Percentiles rank a stretch among this genome's conserved stretches.
phyloP scores from a whole-genome alignment of 139 green algal genomes.

The Haematococcus sp. region DNA sequence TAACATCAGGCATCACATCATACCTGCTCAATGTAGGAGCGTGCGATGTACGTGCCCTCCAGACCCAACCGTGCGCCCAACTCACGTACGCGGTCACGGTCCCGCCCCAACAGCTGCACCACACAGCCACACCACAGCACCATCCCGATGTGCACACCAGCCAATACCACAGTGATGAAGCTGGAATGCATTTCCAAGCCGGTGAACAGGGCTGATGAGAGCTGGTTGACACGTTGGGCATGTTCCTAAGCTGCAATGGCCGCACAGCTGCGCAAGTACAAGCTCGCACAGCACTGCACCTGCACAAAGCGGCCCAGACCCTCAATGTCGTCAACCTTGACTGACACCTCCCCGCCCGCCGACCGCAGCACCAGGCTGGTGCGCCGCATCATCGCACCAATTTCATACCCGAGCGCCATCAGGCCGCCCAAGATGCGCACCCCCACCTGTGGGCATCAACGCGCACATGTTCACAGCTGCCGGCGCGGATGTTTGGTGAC shows the following conservation, averaged over 20 bases:
- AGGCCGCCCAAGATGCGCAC: constrained; percentile 93
- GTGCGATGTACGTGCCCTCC: constrained; percentile 81
- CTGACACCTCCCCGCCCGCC: constrained; percentile 27
- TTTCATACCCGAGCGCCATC: constrained; percentile 97
- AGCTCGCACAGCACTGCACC: constrained; percentile 12
- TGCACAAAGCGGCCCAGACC: constrained; percentile 63
- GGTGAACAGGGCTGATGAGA: too few relatives aligned
- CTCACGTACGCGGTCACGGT: constrained; percentile 64
- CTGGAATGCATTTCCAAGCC: too few relatives aligned
- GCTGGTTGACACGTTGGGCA: too few relatives aligned
- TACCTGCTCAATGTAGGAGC: constrained; percentile 93
- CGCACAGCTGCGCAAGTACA: too few relatives aligned
- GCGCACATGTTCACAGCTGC: neutral
- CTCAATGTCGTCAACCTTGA: constrained; percentile 89
- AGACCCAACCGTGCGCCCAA: constrained; percentile 73
- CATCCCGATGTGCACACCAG: too few relatives aligned
- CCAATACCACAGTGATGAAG: neutral
- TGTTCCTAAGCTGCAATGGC: too few relatives aligned
- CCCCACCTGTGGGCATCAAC: constrained; percentile 40
- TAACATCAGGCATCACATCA: too few relatives aligned
- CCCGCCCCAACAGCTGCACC: constrained; percentile 64
- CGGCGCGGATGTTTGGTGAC: too few relatives aligned
- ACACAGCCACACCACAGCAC: too few relatives aligned
- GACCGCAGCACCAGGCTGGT: neutral
- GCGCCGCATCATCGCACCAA: constrained; percentile 82